Evolutionary conservation across 441 rosid species (phyloP).

Genomic region (Aquilaria agallochum): DNA sequence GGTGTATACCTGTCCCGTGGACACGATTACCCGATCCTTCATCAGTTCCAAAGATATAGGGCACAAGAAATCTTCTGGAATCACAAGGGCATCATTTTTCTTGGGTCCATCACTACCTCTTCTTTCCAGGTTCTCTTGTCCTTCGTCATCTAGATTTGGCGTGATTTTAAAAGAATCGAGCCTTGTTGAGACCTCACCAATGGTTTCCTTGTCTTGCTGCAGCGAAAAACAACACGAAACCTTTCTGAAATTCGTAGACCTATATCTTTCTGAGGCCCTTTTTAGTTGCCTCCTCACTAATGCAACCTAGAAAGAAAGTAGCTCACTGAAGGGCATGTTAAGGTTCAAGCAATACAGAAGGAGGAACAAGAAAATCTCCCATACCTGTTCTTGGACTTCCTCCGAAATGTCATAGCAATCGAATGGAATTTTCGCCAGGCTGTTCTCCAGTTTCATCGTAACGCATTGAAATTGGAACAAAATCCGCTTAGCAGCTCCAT

Average conservation of each 20-base stretch:
- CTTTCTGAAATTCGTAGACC: conserved; percentile 44
- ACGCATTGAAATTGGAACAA: conserved; percentile 74
- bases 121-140: conserved; percentile 26
- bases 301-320: conserved; percentile 40
- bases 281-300: conserved; percentile 74
- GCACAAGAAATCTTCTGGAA: conserved; percentile 83
- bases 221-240: conserved; percentile 41
- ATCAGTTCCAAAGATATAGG: conserved; percentile 85
- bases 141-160: neutral
- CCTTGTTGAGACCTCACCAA: no score
- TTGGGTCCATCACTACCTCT: conserved; percentile 48
- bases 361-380: neutral
- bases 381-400: conserved; percentile 89
- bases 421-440: conserved; percentile 61
- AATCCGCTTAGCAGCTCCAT: conserved; percentile 59
- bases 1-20: conserved; percentile 82
- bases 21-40: conserved; percentile 91
- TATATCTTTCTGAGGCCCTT: conserved; percentile 74
- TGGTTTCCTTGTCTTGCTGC: conserved; percentile 35
- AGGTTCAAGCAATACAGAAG: neutral
- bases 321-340: neutral
- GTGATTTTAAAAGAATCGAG: no score
- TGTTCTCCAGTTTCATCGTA: conserved; percentile 79
- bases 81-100: conserved; percentile 45
- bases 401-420: conserved; percentile 76